A percentile compares a stretch with the other conserved stretches of the same genome.
These are phyloP conservation scores for Saccharomyces paradoxus DNA, from an alignment of 805 yeast species.

Conservation along the genomic window DNA sequence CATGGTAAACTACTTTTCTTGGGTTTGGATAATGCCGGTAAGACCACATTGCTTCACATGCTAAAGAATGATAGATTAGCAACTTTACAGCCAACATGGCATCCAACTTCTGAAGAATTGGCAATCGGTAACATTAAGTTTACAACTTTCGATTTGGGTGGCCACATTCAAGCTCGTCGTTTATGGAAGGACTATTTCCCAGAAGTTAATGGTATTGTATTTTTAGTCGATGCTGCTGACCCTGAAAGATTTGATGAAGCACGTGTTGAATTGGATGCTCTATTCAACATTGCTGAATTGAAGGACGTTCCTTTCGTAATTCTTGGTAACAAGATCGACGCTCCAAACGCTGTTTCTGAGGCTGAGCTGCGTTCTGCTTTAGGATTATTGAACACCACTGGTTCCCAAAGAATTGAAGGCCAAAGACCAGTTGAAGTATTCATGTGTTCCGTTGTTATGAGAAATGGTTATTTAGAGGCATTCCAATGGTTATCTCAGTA, in stretches of 20 bases:
- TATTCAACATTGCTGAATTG: slow-evolving; percentile 88
- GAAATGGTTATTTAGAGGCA: slow-evolving; percentile 97
- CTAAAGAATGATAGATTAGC: slow-evolving; percentile 94
- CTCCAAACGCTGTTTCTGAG: slow-evolving; percentile 89
- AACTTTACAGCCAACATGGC: slow-evolving; percentile 93
- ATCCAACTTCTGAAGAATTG: slow-evolving; percentile 96
- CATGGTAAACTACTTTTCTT: slow-evolving; percentile 93
- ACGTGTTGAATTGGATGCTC: slow-evolving; percentile 86
- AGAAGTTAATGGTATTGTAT: slow-evolving; percentile 95
- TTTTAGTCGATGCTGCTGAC: slow-evolving; percentile 94
- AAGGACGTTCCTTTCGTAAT: slow-evolving; percentile 83
- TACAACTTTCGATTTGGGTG: slow-evolving; percentile 97
- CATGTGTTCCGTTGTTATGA: slow-evolving; percentile 97
- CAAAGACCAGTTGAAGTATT: slow-evolving; percentile 90
- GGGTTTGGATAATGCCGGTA: slow-evolving; percentile 97
- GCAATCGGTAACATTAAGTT: slow-evolving; percentile 94
- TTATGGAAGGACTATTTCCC: slow-evolving; percentile 99
- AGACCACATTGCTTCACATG: slow-evolving; percentile 83
- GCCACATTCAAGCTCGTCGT: slow-evolving; percentile 97
- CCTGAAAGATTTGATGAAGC: slow-evolving; percentile 92
- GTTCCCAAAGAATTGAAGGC: slow-evolving; percentile 62
- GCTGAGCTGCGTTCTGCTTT: slow-evolving; percentile 86
- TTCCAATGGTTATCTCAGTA: slow-evolving; percentile 97
- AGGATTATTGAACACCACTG: slow-evolving; percentile 83
- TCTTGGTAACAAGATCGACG: slow-evolving; percentile 94